Evolutionary conservation across 768 basidiomycete species (phyloP).

Genomic region (Phaffia tasmanica): DNA sequence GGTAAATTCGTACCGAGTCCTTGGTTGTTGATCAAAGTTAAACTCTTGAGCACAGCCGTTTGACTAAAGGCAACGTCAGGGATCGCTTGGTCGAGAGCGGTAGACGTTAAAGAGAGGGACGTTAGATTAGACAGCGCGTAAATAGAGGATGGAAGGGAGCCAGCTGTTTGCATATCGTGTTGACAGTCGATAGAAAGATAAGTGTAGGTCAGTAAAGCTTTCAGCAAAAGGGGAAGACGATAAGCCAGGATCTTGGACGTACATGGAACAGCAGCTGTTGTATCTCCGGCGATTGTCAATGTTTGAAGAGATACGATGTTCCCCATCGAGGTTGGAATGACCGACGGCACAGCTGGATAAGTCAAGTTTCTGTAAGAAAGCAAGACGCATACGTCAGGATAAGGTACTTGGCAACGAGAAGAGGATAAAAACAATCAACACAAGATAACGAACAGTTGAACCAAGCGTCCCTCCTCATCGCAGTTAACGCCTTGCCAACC

Average conservation of each 20-base stretch:
- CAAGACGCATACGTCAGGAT: conserved; percentile 4
- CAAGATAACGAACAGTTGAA: conserved; percentile 28
- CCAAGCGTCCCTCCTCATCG: conserved; percentile 33
- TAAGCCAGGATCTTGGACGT: conserved; percentile 20
- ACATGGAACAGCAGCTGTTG: conserved; percentile 33
- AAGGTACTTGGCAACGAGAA: conserved; percentile 15
- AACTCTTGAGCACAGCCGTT: conserved; percentile 27
- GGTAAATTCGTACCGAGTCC: conserved; percentile 35
- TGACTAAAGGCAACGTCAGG: conserved; percentile 27
- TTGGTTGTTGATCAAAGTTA: conserved; percentile 35
- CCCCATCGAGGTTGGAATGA: conserved; percentile 30
- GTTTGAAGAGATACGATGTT: conserved; percentile 34
- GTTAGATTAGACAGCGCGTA: conserved; percentile 30
- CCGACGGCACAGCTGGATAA: conserved; percentile 35
- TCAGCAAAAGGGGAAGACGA: not conserved
- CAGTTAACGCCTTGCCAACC: conserved; percentile 36
- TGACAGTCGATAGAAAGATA: not conserved
- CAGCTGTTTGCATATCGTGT: conserved; percentile 27
- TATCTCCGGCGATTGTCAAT: conserved; percentile 34
- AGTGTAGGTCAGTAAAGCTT: not conserved
- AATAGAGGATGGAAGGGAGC: conserved; percentile 32
- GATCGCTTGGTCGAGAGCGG: conserved; percentile 33
- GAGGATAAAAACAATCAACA: not conserved
- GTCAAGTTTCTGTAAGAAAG: conserved; percentile 29
- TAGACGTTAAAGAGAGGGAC: conserved; percentile 35